A percentile compares a stretch with the other conserved stretches of the same genome.
phyloP scores from a whole-genome alignment of 345 rosid species.

The Mallotus nudiflorus region DNA sequence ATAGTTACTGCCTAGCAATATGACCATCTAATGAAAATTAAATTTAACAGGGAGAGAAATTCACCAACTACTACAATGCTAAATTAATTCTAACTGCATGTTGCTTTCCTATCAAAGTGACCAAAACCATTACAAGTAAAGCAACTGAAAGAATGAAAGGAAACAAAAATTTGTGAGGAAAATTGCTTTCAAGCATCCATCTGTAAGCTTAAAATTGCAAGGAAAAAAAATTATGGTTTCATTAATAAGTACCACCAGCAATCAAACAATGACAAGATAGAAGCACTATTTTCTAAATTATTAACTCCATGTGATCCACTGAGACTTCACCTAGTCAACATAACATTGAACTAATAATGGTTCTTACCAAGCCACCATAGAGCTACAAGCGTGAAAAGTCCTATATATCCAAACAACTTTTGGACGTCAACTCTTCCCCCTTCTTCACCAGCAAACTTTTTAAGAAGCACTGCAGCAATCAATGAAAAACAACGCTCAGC shows the following conservation, averaged over 20 bases:
- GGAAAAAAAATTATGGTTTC: background rate
- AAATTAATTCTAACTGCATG: too few relatives aligned
- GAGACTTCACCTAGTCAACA: conserved; percentile 2
- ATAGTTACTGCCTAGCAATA: background rate
- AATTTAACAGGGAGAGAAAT: background rate
- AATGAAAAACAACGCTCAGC: conserved; percentile 12
- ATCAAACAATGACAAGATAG: background rate
- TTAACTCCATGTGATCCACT: background rate
- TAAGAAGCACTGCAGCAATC: conserved; percentile 80
- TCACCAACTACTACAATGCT: too few relatives aligned
- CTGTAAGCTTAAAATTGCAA: background rate
- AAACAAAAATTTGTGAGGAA: background rate
- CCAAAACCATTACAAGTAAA: too few relatives aligned
- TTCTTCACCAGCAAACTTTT: conserved; percentile 95
- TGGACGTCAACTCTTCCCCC: conserved; percentile 93
- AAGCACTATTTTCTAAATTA: background rate
- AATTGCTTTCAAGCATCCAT: background rate
- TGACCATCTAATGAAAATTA: background rate
- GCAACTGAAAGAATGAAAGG: background rate
- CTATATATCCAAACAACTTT: conserved; percentile 95
- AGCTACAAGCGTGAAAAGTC: conserved; percentile 92
- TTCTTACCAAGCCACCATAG: conserved; percentile 99
- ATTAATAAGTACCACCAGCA: background rate
- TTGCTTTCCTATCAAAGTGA: background rate
- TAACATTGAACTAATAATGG: conserved; percentile 4